Evolutionary conservation across 805 yeast species (phyloP), one percentile per base, ranked within the genome.

Genomic region (Alloascoidea hylecoeti): DNA sequence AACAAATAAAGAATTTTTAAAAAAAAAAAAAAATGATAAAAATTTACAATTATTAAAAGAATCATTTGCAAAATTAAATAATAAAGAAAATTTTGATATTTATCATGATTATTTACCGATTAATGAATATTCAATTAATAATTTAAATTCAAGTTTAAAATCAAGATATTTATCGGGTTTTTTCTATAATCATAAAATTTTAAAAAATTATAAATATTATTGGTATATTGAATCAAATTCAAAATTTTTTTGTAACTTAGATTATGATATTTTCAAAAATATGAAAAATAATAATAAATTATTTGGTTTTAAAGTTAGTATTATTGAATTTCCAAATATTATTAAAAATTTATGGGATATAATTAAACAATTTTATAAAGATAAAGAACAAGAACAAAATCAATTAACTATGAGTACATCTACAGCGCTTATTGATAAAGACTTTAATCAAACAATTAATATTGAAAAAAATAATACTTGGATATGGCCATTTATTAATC

Each of bases 91-190:
- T n/a, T n/a, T 51, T n/a, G n/a, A n/a, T 46, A 78, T 81, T 40
- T 85, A 83, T 55, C 95, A 94, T 39, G 78, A 66, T 41, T 66
- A 78, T 12, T 14, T 85, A 84, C 60, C 74, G 94, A 53, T 88
- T 81, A 58, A 82, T 85, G 94, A 84, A n/a, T n/a, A n/a, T n/a
- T n/a, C 23, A 44, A 50, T 14, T 42, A 49, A 38, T 60, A 63
- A 4, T 62, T 61, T 44, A 75, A 95, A 62, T 94, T 84, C 57
- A 85, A 86, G 96, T 85, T 95, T 57, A 70, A 96, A 53, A 86
- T 85, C 95, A 58, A 71, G 96, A 47, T 85, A 71, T 58, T 85
- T 81, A 56, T 72, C 86, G n/a, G 95, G 95, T 0, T 79, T 78
- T 55, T 79, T 84, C 63, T 84, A 75, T 71, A 67, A 78, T 54